Base-by-base conservation (phyloP, 2,329 filamentous ascomycete genomes). In the Remersonia thermophila region DNA sequence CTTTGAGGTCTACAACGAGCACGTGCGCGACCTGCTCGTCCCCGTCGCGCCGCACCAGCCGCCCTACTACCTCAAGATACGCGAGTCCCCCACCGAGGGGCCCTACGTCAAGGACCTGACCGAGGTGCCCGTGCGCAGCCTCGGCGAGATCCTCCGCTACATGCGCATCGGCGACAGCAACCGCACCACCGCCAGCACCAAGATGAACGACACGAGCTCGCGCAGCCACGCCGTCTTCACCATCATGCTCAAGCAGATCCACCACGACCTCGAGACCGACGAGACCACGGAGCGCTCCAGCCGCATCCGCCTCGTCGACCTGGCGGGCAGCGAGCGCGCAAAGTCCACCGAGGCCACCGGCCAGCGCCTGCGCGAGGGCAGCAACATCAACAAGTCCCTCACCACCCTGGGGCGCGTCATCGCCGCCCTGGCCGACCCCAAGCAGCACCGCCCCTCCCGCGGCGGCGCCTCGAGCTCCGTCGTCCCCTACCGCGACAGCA, bases 1-100 rank as follows among this genome's bases (percentile, higher is more conserved):
- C 63, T 96, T 98, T 53, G 91, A 98, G 57, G 91, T 98, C 43
- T 98, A 98, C 71, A 98, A 98, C 60, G 91, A 98, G 62, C 91
- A 96, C 59, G 91, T 98, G 33, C 83, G 91, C 40, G 91, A 98
- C 55, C 66, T 98, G 26, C 73, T 98, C 31, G 81, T 86, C 0
- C 83, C 87, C 9, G 71, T 81, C 18, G 54, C 64, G 8, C 65
- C 70, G 3, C 81, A 77, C 38, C 81, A 83, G 43, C 69, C 83
- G 4, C 83, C 87, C 2, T 80, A 93, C 55, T 95, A 96, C 57
- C 80, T 98, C 51, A 95, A 95, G 61, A 94, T 98, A 53, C 80
- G 91, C 52, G 91, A 98, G 63, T 93, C 85, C 13, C 89, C 87
- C 13, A 86, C 79, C 18, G 89, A 96, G 48, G 91, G 91, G 0